phyloP scores from a whole-genome alignment of 805 yeast species.

The Dipodascopsis tothii region DNA sequence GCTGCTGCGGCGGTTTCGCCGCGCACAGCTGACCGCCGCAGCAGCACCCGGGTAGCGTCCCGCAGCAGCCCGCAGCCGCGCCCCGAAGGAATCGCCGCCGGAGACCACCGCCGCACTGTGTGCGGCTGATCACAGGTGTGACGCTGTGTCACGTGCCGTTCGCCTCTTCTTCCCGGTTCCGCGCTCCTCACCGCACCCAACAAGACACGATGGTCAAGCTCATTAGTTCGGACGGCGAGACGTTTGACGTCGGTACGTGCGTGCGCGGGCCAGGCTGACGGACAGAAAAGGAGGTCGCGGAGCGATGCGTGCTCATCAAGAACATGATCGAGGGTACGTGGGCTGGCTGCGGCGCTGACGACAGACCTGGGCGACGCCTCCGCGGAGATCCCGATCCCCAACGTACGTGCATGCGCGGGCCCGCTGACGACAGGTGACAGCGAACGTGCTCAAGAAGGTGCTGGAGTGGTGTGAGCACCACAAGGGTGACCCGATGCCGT shows the following conservation, averaged over 20 bases:
- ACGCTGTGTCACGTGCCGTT: no score
- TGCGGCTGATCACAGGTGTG: no score
- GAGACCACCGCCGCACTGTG: no score
- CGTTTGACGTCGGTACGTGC: constrained; percentile 56
- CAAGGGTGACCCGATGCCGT: constrained; percentile 54
- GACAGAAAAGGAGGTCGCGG: constrained; percentile 60
- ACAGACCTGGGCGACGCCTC: constrained; percentile 47
- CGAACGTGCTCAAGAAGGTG: constrained; percentile 81
- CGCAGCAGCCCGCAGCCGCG: no score
- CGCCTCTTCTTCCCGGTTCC: no score
- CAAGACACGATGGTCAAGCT: constrained; percentile 33
- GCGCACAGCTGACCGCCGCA: no score
- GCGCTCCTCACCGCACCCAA: no score
- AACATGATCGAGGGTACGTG: constrained; percentile 72
- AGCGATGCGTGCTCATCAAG: constrained; percentile 74
- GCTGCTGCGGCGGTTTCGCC: no score
- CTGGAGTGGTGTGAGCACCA: constrained; percentile 95
- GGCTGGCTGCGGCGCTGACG: neutral
- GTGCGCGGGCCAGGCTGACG: neutral
- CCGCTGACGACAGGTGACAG: constrained; percentile 36
- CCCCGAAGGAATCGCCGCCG: no score
- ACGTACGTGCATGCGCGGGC: no score
- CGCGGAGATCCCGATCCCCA: constrained; percentile 78
- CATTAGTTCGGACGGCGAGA: constrained; percentile 74
- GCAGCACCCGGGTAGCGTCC: no score